These are phyloP conservation scores for Rhizoclosmatium sp. DNA, from an alignment of 192 early-diverging fungal genomes.

Conservation along the genomic window DNA sequence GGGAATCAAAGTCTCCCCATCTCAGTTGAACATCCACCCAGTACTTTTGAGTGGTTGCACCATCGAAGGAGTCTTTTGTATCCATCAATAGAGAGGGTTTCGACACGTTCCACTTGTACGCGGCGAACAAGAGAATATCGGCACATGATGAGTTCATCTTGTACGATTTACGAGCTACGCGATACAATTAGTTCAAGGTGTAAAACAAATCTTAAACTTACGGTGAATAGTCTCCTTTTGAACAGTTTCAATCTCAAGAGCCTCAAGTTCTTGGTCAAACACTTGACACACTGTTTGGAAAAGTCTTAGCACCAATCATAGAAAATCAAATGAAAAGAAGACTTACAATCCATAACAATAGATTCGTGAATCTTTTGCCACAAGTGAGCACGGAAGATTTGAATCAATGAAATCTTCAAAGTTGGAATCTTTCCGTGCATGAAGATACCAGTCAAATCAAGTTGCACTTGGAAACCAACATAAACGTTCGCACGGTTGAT, in stretches of 20 bases:
- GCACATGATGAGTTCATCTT: conserved; percentile 97
- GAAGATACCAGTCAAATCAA: conserved; percentile 99
- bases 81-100: conserved; percentile 94
- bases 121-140: conserved; percentile 94
- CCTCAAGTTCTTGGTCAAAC: conserved; percentile 96
- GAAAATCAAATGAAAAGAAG: conserved; percentile 20
- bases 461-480: conserved; percentile 99
- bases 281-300: conserved; percentile 74
- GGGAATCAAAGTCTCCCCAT: conserved; percentile 99
- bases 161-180: conserved; percentile 89
- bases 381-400: conserved; percentile 98
- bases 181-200: neutral
- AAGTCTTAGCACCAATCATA: neutral
- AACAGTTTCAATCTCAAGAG: conserved; percentile 96
- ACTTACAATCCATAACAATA: conserved; percentile 66
- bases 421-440: conserved; percentile 99
- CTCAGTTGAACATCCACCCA: conserved; percentile 99
- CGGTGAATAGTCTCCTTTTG: conserved; percentile 99
- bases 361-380: conserved; percentile 98
- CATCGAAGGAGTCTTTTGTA: conserved; percentile 94
- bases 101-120: conserved; percentile 98
- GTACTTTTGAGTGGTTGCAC: conserved; percentile 94
- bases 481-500: conserved; percentile 99
- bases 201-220: neutral
- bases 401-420: conserved; percentile 98